phyloP scores from a whole-genome alignment of 1,139 yeast genomes.

The Protomyces gravidus region DNA sequence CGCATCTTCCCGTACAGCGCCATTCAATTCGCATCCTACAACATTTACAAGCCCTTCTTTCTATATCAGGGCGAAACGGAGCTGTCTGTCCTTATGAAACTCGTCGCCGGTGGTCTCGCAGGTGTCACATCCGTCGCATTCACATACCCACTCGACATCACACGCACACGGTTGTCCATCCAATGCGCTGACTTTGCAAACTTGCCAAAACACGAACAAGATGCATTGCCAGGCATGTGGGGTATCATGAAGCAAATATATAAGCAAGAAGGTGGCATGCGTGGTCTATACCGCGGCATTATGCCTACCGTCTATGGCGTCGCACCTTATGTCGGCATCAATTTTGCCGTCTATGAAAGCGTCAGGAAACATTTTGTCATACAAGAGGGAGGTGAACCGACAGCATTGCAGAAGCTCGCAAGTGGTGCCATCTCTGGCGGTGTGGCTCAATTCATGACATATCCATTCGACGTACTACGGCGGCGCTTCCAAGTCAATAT shows the following conservation, averaged over 20 bases:
- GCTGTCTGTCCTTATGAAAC: slow-evolving; percentile 53
- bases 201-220: slow-evolving; percentile 31
- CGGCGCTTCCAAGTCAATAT: slow-evolving; percentile 86
- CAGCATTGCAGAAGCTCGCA: slow-evolving; percentile 54
- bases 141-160: slow-evolving; percentile 88
- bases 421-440: slow-evolving; percentile 92
- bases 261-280: slow-evolving; percentile 71
- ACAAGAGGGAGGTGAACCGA: slow-evolving; percentile 39
- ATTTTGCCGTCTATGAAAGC: slow-evolving; percentile 83
- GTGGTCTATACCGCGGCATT: slow-evolving; percentile 76
- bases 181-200: slow-evolving; percentile 67
- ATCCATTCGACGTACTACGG: slow-evolving; percentile 84
- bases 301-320: slow-evolving; percentile 88
- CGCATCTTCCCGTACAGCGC: slow-evolving; percentile 93
- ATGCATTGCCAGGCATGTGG: slow-evolving; percentile 58
- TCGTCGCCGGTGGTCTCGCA: slow-evolving; percentile 73
- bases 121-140: slow-evolving; percentile 76
- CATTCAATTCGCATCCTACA: slow-evolving; percentile 85
- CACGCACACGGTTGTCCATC: slow-evolving; percentile 80
- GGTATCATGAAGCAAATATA: slow-evolving; percentile 58
- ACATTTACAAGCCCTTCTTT: slow-evolving; percentile 55
- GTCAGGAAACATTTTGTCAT: slow-evolving; percentile 54
- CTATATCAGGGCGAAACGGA: slow-evolving; percentile 40
- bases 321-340: slow-evolving; percentile 92
- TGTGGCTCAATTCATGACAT: slow-evolving; percentile 71